phyloP scores from a whole-genome alignment of 176 grass and related monocot species.

The Aechmea fasciata region DNA sequence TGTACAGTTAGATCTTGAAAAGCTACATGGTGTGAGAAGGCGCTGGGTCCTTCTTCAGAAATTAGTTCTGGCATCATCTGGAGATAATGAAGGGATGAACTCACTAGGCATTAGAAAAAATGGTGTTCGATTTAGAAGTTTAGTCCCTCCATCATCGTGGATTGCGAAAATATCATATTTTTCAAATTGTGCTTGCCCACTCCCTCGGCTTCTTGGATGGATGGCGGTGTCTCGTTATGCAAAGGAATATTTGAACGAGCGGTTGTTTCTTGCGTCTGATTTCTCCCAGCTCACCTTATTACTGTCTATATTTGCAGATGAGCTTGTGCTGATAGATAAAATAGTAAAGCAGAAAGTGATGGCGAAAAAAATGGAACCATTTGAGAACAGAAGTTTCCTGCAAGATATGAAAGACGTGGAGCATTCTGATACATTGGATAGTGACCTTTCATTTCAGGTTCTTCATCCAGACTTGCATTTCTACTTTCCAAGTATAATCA shows the following conservation, averaged over 20 bases:
- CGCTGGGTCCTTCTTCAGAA: slow-evolving; percentile 73
- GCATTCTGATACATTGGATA: slow-evolving; percentile 20
- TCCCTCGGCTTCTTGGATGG: slow-evolving; percentile 85
- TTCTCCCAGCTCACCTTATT: slow-evolving; percentile 79
- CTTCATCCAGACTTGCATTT: slow-evolving; percentile 66
- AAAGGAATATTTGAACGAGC: slow-evolving; percentile 67
- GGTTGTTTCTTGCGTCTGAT: slow-evolving; percentile 79
- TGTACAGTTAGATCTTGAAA: slow-evolving; percentile 46
- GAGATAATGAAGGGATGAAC: slow-evolving; percentile 50
- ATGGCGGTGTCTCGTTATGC: slow-evolving; percentile 79
- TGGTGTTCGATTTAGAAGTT: slow-evolving; percentile 67
- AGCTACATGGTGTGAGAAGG: slow-evolving; percentile 59
- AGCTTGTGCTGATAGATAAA: slow-evolving; percentile 55
- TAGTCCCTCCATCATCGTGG: slow-evolving; percentile 79
- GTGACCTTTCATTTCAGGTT: slow-evolving; percentile 32
- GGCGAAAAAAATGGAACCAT: slow-evolving; percentile 25
- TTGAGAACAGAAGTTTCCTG: slow-evolving; percentile 23
- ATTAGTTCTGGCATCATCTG: slow-evolving; percentile 74
- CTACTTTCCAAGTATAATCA: slow-evolving; percentile 81
- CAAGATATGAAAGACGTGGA: slow-evolving; percentile 35
- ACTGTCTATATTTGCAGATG: slow-evolving; percentile 81
- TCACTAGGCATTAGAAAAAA: slow-evolving; percentile 31
- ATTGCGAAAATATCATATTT: slow-evolving; percentile 71
- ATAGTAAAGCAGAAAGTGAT: slow-evolving; percentile 39
- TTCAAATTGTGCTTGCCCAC: slow-evolving; percentile 44